Evolutionary conservation across 78 protist species (phyloP), one percentile per base, ranked within the genome.

Genomic region (Pigoraptor vietnamica): DNA sequence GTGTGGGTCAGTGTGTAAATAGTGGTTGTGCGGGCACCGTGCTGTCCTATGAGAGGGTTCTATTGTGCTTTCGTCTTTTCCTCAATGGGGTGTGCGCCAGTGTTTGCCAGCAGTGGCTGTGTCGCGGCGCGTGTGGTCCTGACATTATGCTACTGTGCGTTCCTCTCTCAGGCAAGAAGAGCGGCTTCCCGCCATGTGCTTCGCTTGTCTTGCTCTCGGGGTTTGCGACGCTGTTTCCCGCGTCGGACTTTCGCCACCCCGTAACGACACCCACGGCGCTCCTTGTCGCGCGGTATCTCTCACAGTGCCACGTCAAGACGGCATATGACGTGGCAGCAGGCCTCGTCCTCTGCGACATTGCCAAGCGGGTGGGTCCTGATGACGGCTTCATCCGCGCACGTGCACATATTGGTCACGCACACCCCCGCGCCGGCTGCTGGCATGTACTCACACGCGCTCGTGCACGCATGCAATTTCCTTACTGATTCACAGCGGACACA

Each of bases 231-330:
- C 81, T 90, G 81, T 90, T 93, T 34, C 94, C 94, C 32, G 48
- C 87, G 34, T 90, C 94, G 6, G 94, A 93, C 37, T 48, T 90
- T 25, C 81, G 24, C 48, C 94, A 93, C 87, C 89, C 90, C 23
- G 91, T 91, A 55, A 37, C 84, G 24, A 91, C 93, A 19, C 93
- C 93, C 33, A 1, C 33, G 37, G 24, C 56, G 29, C 87, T 79
- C 88, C 56, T 79, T 38, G 48, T 86, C 40, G 86, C 87, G 14
- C 89, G 33, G 36, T 19, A 0, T 9, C 93, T 91, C 79, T 23
- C 90, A 34, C 87, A 29, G 37, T 40, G 87, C 81, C 86, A 40
- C 67, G 40, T 84, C 79, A 24, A 35, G 36, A 33, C 93, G 23
- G 33, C 89, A 0, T 48, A n/a, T 56, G 89, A 87, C 56, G 37